Conservation (phyloP, 345 rosid genomes). For the Aquilaria sinensis region DNA sequence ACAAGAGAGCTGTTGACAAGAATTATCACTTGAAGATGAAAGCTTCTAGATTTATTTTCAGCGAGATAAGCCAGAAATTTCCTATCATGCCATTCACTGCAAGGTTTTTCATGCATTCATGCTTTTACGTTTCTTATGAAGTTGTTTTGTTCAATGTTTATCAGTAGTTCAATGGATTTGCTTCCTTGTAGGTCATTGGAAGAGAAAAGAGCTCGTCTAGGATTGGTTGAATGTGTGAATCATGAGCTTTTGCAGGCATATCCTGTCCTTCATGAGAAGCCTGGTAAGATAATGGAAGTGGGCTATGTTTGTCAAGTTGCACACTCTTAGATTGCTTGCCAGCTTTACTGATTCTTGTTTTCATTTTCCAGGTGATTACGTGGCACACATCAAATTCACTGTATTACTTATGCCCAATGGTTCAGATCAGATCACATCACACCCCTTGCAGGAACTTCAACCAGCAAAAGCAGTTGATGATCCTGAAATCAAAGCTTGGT, state of each 20-base stretch:
- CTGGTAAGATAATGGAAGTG: constrained; percentile 39
- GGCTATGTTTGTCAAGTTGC: too few species aligned
- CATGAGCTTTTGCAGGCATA: constrained; percentile 95
- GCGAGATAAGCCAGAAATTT: constrained; percentile 79
- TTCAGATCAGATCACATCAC: constrained; percentile 83
- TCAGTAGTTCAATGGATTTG: not conserved
- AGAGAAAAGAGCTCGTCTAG: constrained; percentile 94
- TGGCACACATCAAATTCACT: constrained; percentile 91
- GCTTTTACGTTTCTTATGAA: not conserved
- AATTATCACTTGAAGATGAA: constrained; percentile 95
- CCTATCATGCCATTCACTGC: constrained; percentile 89
- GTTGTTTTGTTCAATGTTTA: not conserved
- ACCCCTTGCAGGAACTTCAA: constrained; percentile 69
- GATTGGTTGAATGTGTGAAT: constrained; percentile 93
- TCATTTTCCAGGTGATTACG: constrained; percentile 58
- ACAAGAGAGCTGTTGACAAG: constrained; percentile 81
- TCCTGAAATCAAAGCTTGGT: constrained; percentile 95
- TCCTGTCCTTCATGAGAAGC: constrained; percentile 93
- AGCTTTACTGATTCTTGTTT: not conserved
- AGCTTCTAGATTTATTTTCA: constrained; percentile 93
- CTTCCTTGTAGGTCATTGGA: constrained; percentile 62
- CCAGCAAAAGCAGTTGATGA: constrained; percentile 71
- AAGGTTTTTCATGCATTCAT: constrained; percentile 41
- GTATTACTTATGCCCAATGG: constrained; percentile 97
- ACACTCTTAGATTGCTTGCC: not conserved